These are phyloP conservation scores for Dictyostelium firmibasis DNA, from an alignment of 78 protist species.

Conservation along the genomic window DNA sequence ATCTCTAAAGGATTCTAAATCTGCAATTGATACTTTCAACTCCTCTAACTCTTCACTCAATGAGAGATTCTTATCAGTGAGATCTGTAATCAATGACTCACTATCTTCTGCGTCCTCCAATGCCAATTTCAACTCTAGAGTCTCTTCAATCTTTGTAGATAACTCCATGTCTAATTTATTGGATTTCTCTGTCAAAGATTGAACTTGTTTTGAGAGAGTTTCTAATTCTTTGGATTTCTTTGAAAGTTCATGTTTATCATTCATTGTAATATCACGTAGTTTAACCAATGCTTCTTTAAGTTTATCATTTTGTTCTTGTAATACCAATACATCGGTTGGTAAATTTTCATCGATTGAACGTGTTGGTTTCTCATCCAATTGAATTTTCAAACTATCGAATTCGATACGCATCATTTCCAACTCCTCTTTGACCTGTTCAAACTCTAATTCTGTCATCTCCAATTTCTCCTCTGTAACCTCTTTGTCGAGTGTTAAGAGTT, in stretches of 20 bases:
- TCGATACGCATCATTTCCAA: slow-evolving; percentile 34
- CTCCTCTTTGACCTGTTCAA: slow-evolving; percentile 39
- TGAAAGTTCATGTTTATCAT: slow-evolving; percentile 70
- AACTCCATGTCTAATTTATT: slow-evolving; percentile 41
- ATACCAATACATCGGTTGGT: slow-evolving; percentile 22
- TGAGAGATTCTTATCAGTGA: slow-evolving; percentile 58
- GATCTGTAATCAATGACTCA: slow-evolving; percentile 58
- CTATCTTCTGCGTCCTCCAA: slow-evolving; percentile 56
- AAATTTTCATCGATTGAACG: neutral
- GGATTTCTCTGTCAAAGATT: slow-evolving; percentile 8
- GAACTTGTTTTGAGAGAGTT: neutral
- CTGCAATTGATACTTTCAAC: slow-evolving; percentile 20
- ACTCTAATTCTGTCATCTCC: slow-evolving; percentile 31
- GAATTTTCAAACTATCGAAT: neutral
- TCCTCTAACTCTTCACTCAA: slow-evolving; percentile 68
- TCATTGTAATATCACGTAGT: slow-evolving; percentile 61
- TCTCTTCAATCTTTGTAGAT: slow-evolving; percentile 24
- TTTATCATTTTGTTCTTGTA: slow-evolving; percentile 72
- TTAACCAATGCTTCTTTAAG: slow-evolving; percentile 74
- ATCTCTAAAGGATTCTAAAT: slow-evolving; percentile 70
- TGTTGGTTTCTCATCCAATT: slow-evolving; percentile 9
- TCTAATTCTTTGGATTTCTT: slow-evolving; percentile 70
- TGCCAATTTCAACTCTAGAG: slow-evolving; percentile 55
- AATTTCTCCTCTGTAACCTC: slow-evolving; percentile 77
- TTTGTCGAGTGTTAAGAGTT: slow-evolving; percentile 57